A percentile compares a stretch with the other conserved stretches of the same genome.
phyloP scores from a whole-genome alignment of 768 basidiomycete species.

The Cubamyces lactineus region DNA sequence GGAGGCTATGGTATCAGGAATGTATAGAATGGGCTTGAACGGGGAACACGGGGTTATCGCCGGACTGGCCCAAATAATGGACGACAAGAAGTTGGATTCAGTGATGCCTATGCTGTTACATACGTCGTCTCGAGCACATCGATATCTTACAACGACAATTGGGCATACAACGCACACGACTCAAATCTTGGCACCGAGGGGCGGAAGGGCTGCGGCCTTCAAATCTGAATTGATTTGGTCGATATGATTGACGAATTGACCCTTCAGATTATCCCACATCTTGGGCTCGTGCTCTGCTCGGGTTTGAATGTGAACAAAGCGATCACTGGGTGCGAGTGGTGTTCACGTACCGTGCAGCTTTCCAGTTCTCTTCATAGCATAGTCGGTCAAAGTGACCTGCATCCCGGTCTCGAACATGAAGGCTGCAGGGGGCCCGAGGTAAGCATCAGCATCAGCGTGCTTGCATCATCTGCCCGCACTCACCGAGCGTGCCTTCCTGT shows the following conservation, averaged over 20 bases:
- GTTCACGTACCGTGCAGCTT: slow-evolving; percentile 55
- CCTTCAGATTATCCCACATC: slow-evolving; percentile 68
- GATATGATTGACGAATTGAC: slow-evolving; percentile 59
- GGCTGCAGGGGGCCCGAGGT: slow-evolving; percentile 35
- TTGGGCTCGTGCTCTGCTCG: slow-evolving; percentile 58
- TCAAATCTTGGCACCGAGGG: slow-evolving; percentile 17
- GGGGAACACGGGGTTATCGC: not conserved
- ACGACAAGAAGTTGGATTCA: no score
- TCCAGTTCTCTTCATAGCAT: slow-evolving; percentile 59
- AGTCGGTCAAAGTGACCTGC: slow-evolving; percentile 67
- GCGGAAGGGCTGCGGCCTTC: slow-evolving; percentile 29
- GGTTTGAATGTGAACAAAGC: not conserved
- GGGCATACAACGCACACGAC: not conserved
- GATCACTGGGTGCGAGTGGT: not conserved
- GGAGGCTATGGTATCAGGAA: not conserved
- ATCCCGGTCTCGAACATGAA: slow-evolving; percentile 70
- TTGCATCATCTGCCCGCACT: slow-evolving; percentile 17
- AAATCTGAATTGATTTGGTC: slow-evolving; percentile 51
- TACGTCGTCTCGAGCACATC: no score
- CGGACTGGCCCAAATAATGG: not conserved
- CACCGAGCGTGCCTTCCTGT: slow-evolving; percentile 57
- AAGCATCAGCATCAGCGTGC: not conserved
- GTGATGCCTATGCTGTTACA: no score
- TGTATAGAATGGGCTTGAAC: not conserved
- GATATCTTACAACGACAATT: no score